Conservation (phyloP, 768 basidiomycete genomes). For the Rhodosporidiobolus odoratus region DNA sequence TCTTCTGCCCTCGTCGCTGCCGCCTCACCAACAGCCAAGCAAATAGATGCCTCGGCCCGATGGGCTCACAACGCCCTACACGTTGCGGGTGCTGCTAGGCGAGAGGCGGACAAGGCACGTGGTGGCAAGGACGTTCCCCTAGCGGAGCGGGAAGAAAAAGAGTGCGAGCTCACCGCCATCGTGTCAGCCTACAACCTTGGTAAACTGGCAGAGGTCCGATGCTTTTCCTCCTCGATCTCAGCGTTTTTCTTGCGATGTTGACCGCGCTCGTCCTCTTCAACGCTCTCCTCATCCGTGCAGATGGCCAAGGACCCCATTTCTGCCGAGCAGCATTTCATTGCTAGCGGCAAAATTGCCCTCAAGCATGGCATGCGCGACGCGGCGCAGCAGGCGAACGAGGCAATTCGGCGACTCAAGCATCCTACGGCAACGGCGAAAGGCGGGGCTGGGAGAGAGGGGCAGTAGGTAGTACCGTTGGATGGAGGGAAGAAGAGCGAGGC, state of each 20-base stretch:
- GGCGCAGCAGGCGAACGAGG: constrained; percentile 9
- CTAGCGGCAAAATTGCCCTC: constrained; percentile 12
- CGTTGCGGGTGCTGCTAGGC: constrained; percentile 20
- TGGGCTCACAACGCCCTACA: constrained; percentile 31
- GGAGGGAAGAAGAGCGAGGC: too few relatives aligned
- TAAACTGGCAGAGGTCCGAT: constrained; percentile 33
- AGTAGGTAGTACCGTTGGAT: background rate
- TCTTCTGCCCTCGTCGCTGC: constrained; percentile 32
- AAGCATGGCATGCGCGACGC: constrained; percentile 19
- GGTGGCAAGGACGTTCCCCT: constrained; percentile 10
- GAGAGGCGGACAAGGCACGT: constrained; percentile 12
- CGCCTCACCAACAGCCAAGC: constrained; percentile 2
- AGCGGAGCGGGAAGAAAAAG: constrained; percentile 29
- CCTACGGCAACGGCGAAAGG: background rate
- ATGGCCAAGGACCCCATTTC: constrained; percentile 25
- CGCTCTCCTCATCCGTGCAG: background rate
- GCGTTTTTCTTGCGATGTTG: background rate
- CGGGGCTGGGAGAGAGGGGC: too few relatives aligned
- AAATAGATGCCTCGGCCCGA: constrained; percentile 22
- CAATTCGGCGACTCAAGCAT: constrained; percentile 20
- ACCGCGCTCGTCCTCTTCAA: too few relatives aligned
- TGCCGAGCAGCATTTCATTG: constrained; percentile 29
- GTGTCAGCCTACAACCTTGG: constrained; percentile 35
- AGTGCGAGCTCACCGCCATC: constrained; percentile 36
- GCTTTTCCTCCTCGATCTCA: background rate